phyloP scores from a whole-genome alignment of 2,329 filamentous ascomycete genomes.

The Fusarium torulosum region DNA sequence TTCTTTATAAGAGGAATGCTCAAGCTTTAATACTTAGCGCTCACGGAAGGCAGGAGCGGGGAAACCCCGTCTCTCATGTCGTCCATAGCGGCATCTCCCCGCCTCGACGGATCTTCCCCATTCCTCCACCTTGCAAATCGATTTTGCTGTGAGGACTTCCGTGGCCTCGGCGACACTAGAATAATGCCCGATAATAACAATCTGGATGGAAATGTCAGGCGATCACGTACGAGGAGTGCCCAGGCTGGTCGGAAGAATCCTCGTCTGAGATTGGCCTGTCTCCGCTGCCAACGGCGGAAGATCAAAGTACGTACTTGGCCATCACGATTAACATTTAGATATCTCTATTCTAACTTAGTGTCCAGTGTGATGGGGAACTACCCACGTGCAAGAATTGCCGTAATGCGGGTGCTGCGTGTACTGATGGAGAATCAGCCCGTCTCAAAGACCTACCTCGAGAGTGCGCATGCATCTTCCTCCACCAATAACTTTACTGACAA shows the following conservation, averaged over 20 bases:
- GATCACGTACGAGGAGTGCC: constrained; percentile 20
- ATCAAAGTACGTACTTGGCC: constrained; percentile 55
- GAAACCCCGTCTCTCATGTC: constrained; percentile 12
- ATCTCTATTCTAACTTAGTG: background rate
- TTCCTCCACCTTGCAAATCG: constrained; percentile 11
- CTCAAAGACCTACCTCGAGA: constrained; percentile 57
- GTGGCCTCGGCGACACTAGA: background rate
- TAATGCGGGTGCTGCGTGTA: constrained; percentile 57
- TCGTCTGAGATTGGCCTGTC: constrained; percentile 50
- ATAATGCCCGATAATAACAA: constrained; percentile 33
- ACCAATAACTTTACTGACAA: background rate
- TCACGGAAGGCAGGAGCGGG: constrained; percentile 4
- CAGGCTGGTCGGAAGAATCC: constrained; percentile 45
- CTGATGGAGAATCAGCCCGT: constrained; percentile 59
- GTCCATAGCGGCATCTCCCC: constrained; percentile 36
- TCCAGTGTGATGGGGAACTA: constrained; percentile 59
- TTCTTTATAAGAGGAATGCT: background rate
- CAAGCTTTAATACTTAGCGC: constrained; percentile 17
- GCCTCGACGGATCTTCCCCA: constrained; percentile 28
- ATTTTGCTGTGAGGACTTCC: background rate
- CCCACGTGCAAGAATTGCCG: constrained; percentile 59
- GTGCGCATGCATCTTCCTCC: constrained; percentile 43
- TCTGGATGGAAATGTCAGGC: background rate
- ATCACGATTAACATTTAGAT: background rate
- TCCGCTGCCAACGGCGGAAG: constrained; percentile 62